Conservation (phyloP, 345 rosid species). For the Salix viminalis region DNA sequence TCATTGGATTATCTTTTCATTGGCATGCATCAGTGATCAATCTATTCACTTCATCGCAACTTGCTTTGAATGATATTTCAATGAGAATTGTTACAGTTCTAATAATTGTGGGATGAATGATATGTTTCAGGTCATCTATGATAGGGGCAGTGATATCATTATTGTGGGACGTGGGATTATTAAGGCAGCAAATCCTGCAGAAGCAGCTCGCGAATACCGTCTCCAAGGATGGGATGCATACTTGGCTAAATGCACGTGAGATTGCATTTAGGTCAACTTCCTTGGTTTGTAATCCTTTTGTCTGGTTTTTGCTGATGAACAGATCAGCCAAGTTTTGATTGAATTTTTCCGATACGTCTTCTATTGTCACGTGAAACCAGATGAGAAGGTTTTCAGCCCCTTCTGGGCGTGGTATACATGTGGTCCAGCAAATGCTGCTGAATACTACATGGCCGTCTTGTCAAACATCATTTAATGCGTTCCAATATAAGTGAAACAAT, state of each 20-base stretch:
- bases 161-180: slow-evolving; percentile 97
- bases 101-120: neutral
- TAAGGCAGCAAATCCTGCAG: slow-evolving; percentile 72
- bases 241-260: slow-evolving; percentile 52
- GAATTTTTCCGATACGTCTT: neutral
- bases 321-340: neutral
- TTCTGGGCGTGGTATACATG: neutral
- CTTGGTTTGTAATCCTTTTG: neutral
- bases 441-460: neutral
- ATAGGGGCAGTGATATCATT: slow-evolving; percentile 89
- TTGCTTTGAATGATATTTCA: neutral
- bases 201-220: slow-evolving; percentile 75
- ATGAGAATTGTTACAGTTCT: neutral
- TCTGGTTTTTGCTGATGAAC: neutral
- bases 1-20: neutral
- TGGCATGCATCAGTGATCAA: neutral
- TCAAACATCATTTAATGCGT: neutral
- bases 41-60: neutral
- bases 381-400: neutral
- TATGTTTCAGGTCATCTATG: slow-evolving; percentile 59
- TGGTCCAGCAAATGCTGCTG: neutral
- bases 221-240: slow-evolving; percentile 96
- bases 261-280: neutral
- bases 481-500: neutral
- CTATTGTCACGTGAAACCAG: neutral